Evolutionary conservation across 1,284 basidiomycete species (phyloP), one percentile per base, ranked within the genome.

Genomic region (Psilocybe mexicana): DNA sequence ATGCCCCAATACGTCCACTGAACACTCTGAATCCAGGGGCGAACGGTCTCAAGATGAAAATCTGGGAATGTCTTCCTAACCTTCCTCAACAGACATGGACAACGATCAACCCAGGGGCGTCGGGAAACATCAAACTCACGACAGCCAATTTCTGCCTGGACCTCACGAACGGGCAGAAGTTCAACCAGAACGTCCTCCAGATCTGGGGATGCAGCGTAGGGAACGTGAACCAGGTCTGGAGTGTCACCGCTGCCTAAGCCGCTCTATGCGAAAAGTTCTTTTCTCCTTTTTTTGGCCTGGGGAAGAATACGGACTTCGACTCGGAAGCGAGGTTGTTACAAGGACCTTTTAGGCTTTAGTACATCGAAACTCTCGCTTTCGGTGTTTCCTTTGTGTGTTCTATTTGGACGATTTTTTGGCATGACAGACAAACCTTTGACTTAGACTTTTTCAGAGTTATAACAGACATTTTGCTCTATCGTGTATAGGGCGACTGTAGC

Each of bases 61-160:
- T 58, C 4, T 58, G 56, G 56, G 43, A 58, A 36, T 58, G 56
- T 45, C 46, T 58, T 18, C 36, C 50, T 18, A 52, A 46, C n/a
- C 14, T 59, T 2, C 43, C 53, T 14, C 52, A 59, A 24, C 57
- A 59, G 43, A 50, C 46, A 10, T 59, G 57, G 57, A 54, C 52
- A 24, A 52, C 53, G 11, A 47, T 43, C 42, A 59, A 52, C 35
- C 10, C 38, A 14, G 38, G 38, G 7, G 11, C 46, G 6, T 57
- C 55, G 3, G 56, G 56, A 8, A 58, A 33, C 40, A 58, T 58
- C 45, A 47, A 57, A 6, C 42, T 57, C 8, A 49, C 49, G 12
- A 46, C 44, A 14, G 38, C 38, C 7, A 40, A 12, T n/a, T 40
- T 40, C 38, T 40, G 50, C n/a, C 30, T 50, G 4, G 48, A 50